A percentile compares a stretch with the other conserved stretches of the same genome.
These are phyloP conservation scores for Saccharomycopsis capsularis DNA, from an alignment of 805 yeast genomes.

Conservation along the genomic window DNA sequence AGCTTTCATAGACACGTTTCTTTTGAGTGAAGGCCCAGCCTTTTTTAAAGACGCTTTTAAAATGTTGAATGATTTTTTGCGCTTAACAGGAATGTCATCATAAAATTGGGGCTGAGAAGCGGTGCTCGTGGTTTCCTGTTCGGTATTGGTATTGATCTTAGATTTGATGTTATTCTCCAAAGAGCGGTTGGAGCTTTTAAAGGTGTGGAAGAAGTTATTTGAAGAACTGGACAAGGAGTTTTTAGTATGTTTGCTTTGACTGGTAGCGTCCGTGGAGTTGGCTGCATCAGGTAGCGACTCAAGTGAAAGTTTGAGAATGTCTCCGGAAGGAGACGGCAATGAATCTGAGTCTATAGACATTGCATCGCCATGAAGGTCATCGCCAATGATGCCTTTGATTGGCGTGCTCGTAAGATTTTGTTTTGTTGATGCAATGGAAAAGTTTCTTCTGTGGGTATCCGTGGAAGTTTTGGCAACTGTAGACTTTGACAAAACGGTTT, in stretches of 20 bases:
- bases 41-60: constrained; percentile 1
- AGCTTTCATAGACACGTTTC: too few species aligned
- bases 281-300: neutral
- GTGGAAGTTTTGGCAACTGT: neutral
- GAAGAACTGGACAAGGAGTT: too few species aligned
- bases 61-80: constrained; percentile 5
- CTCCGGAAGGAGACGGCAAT: constrained; percentile 16
- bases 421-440: neutral
- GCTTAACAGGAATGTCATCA: neutral
- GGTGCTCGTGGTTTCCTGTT: neutral
- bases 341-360: too few species aligned
- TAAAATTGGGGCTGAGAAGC: neutral
- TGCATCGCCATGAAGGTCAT: neutral
- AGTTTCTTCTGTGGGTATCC: neutral
- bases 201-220: too few species aligned
- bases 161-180: too few species aligned
- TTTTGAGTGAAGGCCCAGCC: too few species aligned
- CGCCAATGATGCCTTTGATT: too few species aligned
- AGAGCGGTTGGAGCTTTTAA: too few species aligned
- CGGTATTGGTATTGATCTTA: too few species aligned
- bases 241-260: neutral
- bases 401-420: neutral
- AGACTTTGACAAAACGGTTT: neutral
- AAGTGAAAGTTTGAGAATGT: constrained; percentile 1
- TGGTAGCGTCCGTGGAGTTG: neutral